These are phyloP conservation scores for Microsporum canis DNA, from an alignment of 2,329 filamentous ascomycete species.

Conservation along the genomic window DNA sequence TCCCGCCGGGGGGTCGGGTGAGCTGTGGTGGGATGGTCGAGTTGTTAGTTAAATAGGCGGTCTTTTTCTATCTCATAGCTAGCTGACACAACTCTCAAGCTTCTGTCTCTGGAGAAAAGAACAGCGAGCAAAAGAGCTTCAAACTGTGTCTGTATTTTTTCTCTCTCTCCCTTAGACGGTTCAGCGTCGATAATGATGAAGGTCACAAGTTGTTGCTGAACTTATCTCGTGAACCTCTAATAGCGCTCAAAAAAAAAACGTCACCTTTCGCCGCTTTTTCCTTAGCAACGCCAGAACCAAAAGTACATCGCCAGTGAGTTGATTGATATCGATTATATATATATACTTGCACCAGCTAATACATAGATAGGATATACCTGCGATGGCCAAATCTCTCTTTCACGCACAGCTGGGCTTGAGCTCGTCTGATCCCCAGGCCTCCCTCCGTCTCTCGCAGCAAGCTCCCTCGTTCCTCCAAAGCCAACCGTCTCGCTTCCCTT, in stretches of 20 bases:
- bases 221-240: not conserved
- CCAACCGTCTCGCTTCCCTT: constrained; percentile 38
- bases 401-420: constrained; percentile 1
- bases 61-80: not conserved
- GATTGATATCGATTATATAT: not conserved
- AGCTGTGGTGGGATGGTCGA: not conserved
- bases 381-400: not conserved
- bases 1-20: not conserved
- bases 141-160: not conserved
- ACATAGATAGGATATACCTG: not conserved
- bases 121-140: not conserved
- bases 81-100: not conserved
- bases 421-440: constrained; percentile 37
- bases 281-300: not conserved
- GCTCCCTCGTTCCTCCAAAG: constrained; percentile 35
- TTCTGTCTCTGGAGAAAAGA: too few species aligned
- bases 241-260: not conserved
- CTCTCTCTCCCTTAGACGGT: not conserved
- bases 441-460: constrained; percentile 34
- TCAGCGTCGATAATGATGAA: not conserved
- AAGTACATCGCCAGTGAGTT: not conserved
- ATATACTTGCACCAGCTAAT: not conserved
- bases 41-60: not conserved
- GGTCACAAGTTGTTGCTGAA: not conserved
- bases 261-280: not conserved